Percentiles rank a stretch among this genome's conserved stretches.
Conservation (phyloP, 805 yeast genomes). For the Saccharomycopsis schoenii region DNA sequence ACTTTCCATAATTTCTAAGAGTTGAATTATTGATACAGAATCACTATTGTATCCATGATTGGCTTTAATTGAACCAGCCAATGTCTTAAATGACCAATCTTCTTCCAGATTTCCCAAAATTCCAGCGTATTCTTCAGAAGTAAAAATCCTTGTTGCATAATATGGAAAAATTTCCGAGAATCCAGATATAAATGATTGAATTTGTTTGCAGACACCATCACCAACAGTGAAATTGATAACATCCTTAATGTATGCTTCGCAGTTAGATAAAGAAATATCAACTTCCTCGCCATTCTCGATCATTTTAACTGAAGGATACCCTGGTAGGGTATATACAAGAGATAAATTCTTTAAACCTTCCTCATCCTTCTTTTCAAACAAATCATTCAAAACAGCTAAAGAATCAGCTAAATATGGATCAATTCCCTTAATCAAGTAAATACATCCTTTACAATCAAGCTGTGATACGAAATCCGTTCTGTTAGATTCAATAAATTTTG, state of each 20-base stretch:
- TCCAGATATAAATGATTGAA: conserved; percentile 64
- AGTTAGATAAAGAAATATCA: conserved; percentile 39
- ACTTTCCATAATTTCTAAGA: conserved; percentile 51
- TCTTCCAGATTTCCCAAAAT: conserved; percentile 74
- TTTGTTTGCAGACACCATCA: conserved; percentile 54
- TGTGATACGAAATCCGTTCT: conserved; percentile 31
- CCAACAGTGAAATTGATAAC: conserved; percentile 53
- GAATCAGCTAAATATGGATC: conserved; percentile 40
- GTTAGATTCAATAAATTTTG: conserved; percentile 26
- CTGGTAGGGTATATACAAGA: conserved; percentile 68
- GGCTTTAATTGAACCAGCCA: conserved; percentile 56
- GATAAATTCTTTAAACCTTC: conserved; percentile 39
- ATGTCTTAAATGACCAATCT: conserved; percentile 70
- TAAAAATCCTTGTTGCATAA: conserved; percentile 56
- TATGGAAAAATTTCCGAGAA: conserved; percentile 79
- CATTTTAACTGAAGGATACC: conserved; percentile 52
- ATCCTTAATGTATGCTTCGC: conserved; percentile 44
- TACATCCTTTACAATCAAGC: conserved; percentile 27
- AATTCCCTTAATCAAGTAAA: background rate
- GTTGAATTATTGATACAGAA: conserved; percentile 48
- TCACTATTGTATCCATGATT: conserved; percentile 83
- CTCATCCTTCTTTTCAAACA: conserved; percentile 24
- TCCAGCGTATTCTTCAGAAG: conserved; percentile 61
- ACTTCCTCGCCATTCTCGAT: conserved; percentile 44
- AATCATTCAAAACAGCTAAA: conserved; percentile 32